phyloP scores from a whole-genome alignment of 139 green algal genomes.

The Chlamydomonas incerta region DNA sequence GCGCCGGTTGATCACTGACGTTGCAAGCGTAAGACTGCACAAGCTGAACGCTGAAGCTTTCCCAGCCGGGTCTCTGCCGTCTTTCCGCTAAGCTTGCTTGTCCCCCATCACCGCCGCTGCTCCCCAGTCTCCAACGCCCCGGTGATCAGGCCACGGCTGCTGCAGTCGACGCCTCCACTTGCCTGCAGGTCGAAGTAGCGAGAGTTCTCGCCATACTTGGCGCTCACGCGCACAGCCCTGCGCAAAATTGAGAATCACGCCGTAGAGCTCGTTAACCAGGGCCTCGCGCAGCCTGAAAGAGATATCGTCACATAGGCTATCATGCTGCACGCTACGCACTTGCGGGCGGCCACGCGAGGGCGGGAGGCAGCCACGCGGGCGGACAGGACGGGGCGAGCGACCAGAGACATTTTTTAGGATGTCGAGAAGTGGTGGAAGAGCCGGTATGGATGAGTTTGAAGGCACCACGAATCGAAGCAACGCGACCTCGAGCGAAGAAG shows the following conservation, averaged over 20 bases:
- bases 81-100: too few relatives aligned
- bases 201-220: slow-evolving; percentile 90
- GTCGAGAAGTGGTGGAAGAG: not conserved
- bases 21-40: too few relatives aligned
- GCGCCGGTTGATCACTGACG: too few relatives aligned
- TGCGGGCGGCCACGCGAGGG: slow-evolving; percentile 46
- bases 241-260: not conserved
- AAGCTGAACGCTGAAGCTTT: too few relatives aligned
- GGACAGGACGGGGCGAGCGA: slow-evolving; percentile 36
- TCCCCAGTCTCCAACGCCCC: too few relatives aligned
- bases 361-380: slow-evolving; percentile 28
- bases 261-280: not conserved
- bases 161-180: not conserved
- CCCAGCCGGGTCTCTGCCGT: too few relatives aligned
- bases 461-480: not conserved
- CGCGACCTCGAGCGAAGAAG: too few relatives aligned
- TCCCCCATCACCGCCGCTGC: too few relatives aligned
- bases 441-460: not conserved
- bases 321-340: slow-evolving; percentile 44
- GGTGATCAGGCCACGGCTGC: too few relatives aligned
- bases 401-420: slow-evolving; percentile 42
- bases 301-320: too few relatives aligned
- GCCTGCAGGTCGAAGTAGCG: slow-evolving; percentile 89
- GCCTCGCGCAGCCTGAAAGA: not conserved
- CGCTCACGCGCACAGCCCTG: slow-evolving; percentile 69